A percentile compares a stretch with the other conserved stretches of the same genome.
Evolutionary conservation across 2,329 filamentous ascomycete genomes (phyloP).

Genomic region (Colletotrichum kahawae): DNA sequence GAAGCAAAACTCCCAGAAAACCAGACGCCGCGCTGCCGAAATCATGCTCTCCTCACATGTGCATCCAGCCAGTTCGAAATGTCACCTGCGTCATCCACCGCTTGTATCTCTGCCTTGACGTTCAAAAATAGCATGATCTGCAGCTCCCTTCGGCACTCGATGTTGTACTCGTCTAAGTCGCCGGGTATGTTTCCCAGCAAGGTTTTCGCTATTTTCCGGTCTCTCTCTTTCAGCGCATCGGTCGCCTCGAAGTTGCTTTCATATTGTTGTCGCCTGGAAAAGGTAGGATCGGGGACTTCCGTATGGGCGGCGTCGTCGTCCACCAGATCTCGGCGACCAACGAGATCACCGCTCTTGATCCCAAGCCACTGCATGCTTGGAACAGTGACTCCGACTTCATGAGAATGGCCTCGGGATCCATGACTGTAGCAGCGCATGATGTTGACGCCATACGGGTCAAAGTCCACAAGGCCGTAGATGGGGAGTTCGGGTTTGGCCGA

Average conservation of each 20-base stretch:
- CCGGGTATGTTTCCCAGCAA: conserved; percentile 47
- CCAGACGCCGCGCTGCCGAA: too few relatives aligned
- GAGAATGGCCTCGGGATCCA: conserved; percentile 66
- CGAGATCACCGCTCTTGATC: conserved; percentile 49
- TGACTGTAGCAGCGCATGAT: conserved; percentile 78
- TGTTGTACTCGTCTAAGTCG: conserved; percentile 30
- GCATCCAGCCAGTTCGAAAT: conserved; percentile 55
- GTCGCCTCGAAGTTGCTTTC: not conserved
- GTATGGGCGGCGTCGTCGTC: not conserved
- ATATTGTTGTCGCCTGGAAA: not conserved
- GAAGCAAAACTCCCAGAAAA: not conserved
- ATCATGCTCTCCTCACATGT: conserved; percentile 31
- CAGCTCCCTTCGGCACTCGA: conserved; percentile 58
- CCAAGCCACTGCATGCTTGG: conserved; percentile 70
- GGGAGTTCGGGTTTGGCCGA: conserved; percentile 52
- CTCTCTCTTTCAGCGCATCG: conserved; percentile 51
- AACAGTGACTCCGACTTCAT: conserved; percentile 60
- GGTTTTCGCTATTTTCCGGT: conserved; percentile 64
- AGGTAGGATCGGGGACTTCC: not conserved
- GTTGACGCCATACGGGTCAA: conserved; percentile 76
- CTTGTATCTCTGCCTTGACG: conserved; percentile 79
- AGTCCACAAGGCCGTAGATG: conserved; percentile 72
- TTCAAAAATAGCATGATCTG: conserved; percentile 78
- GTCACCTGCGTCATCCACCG: conserved; percentile 62
- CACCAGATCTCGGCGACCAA: not conserved